Conservation (phyloP, 2,329 filamentous ascomycete genomes). For the Cladosporium halotolerans region DNA sequence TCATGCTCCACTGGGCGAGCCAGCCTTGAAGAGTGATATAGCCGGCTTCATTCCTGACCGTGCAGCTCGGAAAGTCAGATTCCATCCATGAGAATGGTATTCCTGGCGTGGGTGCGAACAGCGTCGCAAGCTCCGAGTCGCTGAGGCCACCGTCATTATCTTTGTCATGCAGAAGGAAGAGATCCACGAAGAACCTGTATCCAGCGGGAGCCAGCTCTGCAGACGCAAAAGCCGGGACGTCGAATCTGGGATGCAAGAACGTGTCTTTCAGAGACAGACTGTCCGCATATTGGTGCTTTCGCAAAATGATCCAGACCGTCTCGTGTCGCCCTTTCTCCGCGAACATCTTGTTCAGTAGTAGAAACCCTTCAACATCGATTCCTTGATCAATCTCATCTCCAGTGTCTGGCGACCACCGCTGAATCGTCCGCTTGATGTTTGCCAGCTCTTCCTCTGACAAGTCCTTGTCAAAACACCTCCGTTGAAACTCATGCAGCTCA, state of each 20-base stretch:
- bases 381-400: constrained; percentile 52
- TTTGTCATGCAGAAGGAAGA: constrained; percentile 92
- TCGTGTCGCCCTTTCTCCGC: constrained; percentile 96
- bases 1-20: constrained; percentile 99
- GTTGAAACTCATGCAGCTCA: constrained; percentile 87
- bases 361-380: constrained; percentile 75
- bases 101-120: constrained; percentile 91
- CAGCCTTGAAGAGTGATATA: constrained; percentile 95
- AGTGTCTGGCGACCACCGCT: constrained; percentile 41
- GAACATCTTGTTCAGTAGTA: constrained; percentile 90
- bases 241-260: constrained; percentile 88
- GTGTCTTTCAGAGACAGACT: constrained; percentile 85
- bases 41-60: constrained; percentile 89
- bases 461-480: constrained; percentile 84
- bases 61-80: constrained; percentile 83
- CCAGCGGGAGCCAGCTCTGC: constrained; percentile 90
- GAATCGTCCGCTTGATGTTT: constrained; percentile 85
- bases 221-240: constrained; percentile 85
- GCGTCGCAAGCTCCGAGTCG: constrained; percentile 70
- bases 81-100: constrained; percentile 82
- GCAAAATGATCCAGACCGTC: constrained; percentile 94
- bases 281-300: constrained; percentile 94
- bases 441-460: constrained; percentile 73
- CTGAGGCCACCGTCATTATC: constrained; percentile 95
- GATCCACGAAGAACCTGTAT: constrained; percentile 94